Percentiles rank a stretch among this genome's conserved stretches.
These are phyloP conservation scores for Syncephalastrum monosporum DNA, from an alignment of 371 early-diverging fungal species.

Conservation along the genomic window DNA sequence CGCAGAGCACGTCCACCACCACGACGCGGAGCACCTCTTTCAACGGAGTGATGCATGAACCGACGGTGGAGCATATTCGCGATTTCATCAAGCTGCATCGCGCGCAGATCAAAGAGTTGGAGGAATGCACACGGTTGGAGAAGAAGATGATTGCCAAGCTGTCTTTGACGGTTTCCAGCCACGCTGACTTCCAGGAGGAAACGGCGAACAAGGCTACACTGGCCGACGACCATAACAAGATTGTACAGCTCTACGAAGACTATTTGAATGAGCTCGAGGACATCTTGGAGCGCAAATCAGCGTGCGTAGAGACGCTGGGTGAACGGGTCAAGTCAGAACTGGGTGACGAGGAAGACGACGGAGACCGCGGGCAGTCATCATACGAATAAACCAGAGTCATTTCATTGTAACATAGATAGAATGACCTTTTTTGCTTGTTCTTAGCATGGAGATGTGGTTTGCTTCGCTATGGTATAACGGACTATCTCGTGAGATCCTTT, in stretches of 20 bases:
- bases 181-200: slow-evolving; percentile 22
- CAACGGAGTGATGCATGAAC: background rate
- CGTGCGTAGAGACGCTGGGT: slow-evolving; percentile 30
- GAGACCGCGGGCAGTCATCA: background rate
- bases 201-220: too few relatives aligned
- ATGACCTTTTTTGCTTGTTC: too few relatives aligned
- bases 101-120: slow-evolving; percentile 72
- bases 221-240: slow-evolving; percentile 22
- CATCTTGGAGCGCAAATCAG: slow-evolving; percentile 41
- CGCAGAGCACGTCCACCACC: background rate
- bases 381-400: too few relatives aligned
- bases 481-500: too few relatives aligned
- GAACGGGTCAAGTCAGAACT: slow-evolving; percentile 26
- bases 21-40: background rate
- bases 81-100: slow-evolving; percentile 76
- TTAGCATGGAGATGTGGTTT: too few relatives aligned
- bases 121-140: slow-evolving; percentile 76
- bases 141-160: slow-evolving; percentile 75
- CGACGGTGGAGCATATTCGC: slow-evolving; percentile 43
- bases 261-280: slow-evolving; percentile 62
- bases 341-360: slow-evolving; percentile 15
- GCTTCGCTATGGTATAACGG: too few relatives aligned
- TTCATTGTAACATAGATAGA: too few relatives aligned
- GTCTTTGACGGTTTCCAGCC: slow-evolving; percentile 44
- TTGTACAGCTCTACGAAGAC: slow-evolving; percentile 24